These are phyloP conservation scores for Streptanthus diversifolius DNA, from an alignment of 345 rosid species.

Conservation along the genomic window DNA sequence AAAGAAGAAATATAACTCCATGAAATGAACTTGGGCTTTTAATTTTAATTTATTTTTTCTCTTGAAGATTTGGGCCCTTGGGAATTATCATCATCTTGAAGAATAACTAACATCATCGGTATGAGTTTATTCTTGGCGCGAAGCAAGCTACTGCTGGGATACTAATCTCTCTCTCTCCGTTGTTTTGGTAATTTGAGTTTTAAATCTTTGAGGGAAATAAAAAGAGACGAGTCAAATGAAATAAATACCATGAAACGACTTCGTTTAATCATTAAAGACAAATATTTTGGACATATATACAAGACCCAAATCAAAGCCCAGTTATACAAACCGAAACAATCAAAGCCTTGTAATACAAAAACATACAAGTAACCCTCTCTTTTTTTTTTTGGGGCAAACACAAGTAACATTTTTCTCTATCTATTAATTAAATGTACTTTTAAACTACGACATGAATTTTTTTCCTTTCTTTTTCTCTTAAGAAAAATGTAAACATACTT, in stretches of 20 bases:
- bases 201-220: not conserved
- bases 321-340: not conserved
- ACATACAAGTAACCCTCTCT: not conserved
- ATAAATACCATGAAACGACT: not conserved
- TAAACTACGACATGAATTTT: not conserved
- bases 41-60: not conserved
- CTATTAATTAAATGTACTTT: no score
- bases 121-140: no score
- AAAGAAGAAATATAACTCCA: not conserved
- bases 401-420: no score
- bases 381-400: no score
- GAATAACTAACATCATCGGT: no score
- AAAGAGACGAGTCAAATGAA: not conserved
- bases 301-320: not conserved
- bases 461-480: no score
- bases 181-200: not conserved
- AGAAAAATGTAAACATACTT: not conserved
- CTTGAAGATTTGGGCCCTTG: not conserved
- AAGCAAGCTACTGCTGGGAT: slow-evolving; percentile 6
- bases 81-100: no score
- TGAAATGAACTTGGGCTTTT: not conserved
- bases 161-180: slow-evolving; percentile 9
- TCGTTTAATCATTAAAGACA: not conserved
- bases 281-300: not conserved
- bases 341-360: not conserved